Conservation (phyloP, 352 stramenopile species). For the Phytophthora boehmeriae region DNA sequence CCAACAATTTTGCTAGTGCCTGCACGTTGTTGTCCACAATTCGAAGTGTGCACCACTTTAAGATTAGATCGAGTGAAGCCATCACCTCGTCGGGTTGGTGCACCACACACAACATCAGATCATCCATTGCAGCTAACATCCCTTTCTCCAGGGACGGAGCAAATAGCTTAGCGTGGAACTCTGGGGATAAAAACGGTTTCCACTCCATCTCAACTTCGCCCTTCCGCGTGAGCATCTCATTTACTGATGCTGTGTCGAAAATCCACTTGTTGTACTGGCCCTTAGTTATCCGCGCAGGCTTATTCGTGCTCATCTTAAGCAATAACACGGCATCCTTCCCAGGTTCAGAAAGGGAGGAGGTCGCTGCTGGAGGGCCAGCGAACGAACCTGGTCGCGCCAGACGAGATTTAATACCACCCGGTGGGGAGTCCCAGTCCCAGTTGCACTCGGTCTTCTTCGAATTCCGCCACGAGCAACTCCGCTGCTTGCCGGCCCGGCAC, state of each 20-base stretch:
- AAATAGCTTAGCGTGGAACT: constrained; percentile 84
- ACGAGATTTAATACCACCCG: constrained; percentile 33
- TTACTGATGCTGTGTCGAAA: constrained; percentile 73
- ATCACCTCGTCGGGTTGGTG: constrained; percentile 74
- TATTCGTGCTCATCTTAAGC: constrained; percentile 73
- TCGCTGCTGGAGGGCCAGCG: constrained; percentile 11
- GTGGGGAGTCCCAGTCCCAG: constrained; percentile 23
- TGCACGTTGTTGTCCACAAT: constrained; percentile 91
- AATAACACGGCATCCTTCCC: constrained; percentile 47
- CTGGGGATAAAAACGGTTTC: constrained; percentile 67
- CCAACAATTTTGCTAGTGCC: constrained; percentile 79
- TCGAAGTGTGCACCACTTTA: constrained; percentile 88
- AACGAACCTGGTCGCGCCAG: constrained; percentile 45
- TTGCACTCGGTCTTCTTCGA: constrained; percentile 28
- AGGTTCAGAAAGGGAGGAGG: constrained; percentile 45
- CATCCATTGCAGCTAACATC: constrained; percentile 81
- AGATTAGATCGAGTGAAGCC: constrained; percentile 69
- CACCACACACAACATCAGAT: constrained; percentile 70
- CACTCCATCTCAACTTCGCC: constrained; percentile 80
- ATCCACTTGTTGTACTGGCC: constrained; percentile 86
- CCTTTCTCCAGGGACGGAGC: constrained; percentile 79
- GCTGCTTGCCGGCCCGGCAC: constrained; percentile 9
- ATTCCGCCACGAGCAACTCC: constrained; percentile 25
- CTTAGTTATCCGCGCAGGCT: constrained; percentile 60
- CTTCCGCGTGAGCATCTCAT: constrained; percentile 74